These are phyloP conservation scores for Erodium moschatum DNA, from an alignment of 441 rosid species.

Conservation along the genomic window DNA sequence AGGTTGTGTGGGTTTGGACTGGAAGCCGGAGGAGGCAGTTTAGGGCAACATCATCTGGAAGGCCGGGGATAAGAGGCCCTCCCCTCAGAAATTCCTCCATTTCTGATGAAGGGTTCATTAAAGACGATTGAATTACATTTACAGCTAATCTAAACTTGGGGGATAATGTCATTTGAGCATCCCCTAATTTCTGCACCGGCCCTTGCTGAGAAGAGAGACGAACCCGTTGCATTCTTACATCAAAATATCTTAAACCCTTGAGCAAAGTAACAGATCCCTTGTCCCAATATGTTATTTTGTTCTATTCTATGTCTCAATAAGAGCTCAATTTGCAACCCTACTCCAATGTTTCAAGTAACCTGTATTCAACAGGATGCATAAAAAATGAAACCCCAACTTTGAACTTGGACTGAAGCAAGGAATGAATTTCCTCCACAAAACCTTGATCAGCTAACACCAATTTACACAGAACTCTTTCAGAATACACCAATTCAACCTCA, in stretches of 20 bases:
- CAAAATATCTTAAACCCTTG: conserved; percentile 10
- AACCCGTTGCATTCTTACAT: conserved; percentile 65
- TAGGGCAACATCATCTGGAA: conserved; percentile 78
- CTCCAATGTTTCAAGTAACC: conserved; percentile 16
- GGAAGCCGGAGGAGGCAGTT: conserved; percentile 76
- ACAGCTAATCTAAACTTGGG: conserved; percentile 68
- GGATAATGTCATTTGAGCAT: conserved; percentile 71
- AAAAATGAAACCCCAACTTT: conserved; percentile 6
- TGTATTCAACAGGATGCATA: conserved; percentile 13
- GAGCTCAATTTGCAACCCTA: conserved; percentile 13
- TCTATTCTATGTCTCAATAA: conserved; percentile 12
- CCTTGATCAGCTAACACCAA: conserved; percentile 7
- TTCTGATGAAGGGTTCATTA: conserved; percentile 41
- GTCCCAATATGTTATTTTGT: conserved; percentile 6
- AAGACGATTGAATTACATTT: conserved; percentile 35
- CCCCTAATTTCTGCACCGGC: conserved; percentile 73
- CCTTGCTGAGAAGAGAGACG: conserved; percentile 63
- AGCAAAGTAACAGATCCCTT: conserved; percentile 13
- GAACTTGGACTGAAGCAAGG: conserved; percentile 11
- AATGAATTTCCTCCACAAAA: conserved; percentile 14
- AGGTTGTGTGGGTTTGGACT: conserved; percentile 50
- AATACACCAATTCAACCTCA: conserved; percentile 18
- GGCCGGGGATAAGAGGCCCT: conserved; percentile 73
- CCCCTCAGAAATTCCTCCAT: conserved; percentile 39
- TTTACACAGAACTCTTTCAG: background rate